Percentiles rank a stretch among this genome's conserved stretches.
phyloP scores from a whole-genome alignment of 129 eudicot genomes.

The Solidago caesia region DNA sequence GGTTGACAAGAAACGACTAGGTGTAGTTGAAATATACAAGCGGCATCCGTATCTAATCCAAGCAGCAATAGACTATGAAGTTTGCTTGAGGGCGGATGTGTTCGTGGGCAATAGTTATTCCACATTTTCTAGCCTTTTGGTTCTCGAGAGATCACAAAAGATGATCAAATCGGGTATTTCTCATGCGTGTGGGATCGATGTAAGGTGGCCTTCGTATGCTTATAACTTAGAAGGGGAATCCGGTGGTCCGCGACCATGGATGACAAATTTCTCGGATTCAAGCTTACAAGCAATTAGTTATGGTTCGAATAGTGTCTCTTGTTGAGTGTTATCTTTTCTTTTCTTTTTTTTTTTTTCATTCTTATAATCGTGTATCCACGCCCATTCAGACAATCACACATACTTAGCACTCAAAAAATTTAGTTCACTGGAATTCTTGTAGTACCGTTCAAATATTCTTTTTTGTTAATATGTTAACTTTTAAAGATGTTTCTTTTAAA shows the following conservation, averaged over 20 bases:
- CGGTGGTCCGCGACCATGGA: slow-evolving; percentile 63
- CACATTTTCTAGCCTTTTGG: slow-evolving; percentile 90
- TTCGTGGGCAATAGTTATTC: slow-evolving; percentile 93
- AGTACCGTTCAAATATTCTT: too few species aligned
- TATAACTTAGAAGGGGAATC: slow-evolving; percentile 64
- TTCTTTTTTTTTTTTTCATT: too few species aligned
- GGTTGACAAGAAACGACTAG: slow-evolving; percentile 70
- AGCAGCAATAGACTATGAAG: slow-evolving; percentile 94
- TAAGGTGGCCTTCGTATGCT: slow-evolving; percentile 90
- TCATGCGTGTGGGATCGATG: slow-evolving; percentile 43
- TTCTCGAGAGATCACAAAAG: slow-evolving; percentile 77
- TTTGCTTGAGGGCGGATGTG: slow-evolving; percentile 73
- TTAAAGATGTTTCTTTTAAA: too few species aligned
- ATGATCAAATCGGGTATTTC: slow-evolving; percentile 38
- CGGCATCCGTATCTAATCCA: slow-evolving; percentile 69
- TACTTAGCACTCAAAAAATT: too few species aligned
- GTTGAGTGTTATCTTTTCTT: slow-evolving; percentile 26
- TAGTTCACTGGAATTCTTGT: too few species aligned
- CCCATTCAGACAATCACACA: too few species aligned
- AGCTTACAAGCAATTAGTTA: slow-evolving; percentile 75
- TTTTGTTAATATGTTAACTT: too few species aligned
- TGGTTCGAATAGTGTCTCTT: slow-evolving; percentile 62
- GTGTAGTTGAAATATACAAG: slow-evolving; percentile 51
- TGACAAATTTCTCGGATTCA: slow-evolving; percentile 63
- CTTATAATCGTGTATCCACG: too few species aligned